Percentiles rank a stretch among this genome's conserved stretches.
phyloP scores from a whole-genome alignment of 371 early-diverging fungal species.

The Vairimorpha apis region DNA sequence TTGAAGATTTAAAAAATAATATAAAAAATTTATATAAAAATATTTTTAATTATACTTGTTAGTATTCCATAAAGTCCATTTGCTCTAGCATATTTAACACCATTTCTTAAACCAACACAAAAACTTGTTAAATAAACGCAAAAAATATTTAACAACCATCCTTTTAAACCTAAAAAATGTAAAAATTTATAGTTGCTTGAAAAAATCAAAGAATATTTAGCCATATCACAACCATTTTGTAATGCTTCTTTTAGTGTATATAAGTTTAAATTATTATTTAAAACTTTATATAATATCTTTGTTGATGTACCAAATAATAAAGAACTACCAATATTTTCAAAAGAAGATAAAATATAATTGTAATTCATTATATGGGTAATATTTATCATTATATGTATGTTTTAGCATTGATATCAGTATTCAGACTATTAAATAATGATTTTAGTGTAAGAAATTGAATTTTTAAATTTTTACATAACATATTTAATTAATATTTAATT shows the following conservation, averaged over 20 bases:
- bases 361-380: background rate
- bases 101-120: conserved; percentile 20
- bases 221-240: conserved; percentile 13
- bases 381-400: background rate
- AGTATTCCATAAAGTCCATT: background rate
- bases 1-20: background rate
- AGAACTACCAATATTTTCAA: conserved; percentile 27
- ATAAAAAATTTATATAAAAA: background rate
- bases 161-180: background rate
- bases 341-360: background rate
- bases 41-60: background rate
- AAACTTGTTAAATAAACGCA: conserved; percentile 10
- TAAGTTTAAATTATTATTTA: background rate
- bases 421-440: background rate
- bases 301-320: conserved; percentile 13
- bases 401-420: background rate
- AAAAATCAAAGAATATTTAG: conserved; percentile 28
- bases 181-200: background rate
- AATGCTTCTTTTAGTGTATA: background rate
- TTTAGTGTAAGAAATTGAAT: background rate
- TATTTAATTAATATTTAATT: background rate
- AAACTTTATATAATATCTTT: background rate
- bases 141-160: background rate
- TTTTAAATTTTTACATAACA: background rate
- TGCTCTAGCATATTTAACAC: conserved; percentile 11